Evolutionary conservation across 164 flowering plant species (phyloP).

Genomic region (Liriodendron chinense): DNA sequence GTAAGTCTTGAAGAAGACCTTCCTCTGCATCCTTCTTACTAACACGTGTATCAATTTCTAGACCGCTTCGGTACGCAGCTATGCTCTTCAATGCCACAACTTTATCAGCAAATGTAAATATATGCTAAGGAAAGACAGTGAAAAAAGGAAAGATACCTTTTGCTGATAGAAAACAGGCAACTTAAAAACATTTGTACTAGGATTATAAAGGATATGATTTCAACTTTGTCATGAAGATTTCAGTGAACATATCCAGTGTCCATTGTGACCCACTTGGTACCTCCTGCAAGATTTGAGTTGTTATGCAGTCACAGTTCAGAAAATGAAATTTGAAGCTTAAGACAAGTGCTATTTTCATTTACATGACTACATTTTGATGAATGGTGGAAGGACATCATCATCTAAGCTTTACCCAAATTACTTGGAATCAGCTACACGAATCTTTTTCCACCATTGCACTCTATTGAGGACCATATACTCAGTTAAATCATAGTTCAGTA

Average conservation of each 20-base stretch:
- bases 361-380: background rate
- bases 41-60: conserved; percentile 68
- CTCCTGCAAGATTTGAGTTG: conserved; percentile 32
- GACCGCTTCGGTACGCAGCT: conserved; percentile 92
- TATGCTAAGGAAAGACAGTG: conserved; percentile 42
- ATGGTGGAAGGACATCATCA: background rate
- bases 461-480: too few species aligned
- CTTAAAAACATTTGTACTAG: background rate
- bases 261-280: conserved; percentile 48
- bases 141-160: background rate
- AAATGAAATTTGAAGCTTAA: background rate
- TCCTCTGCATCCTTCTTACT: conserved; percentile 61
- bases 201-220: conserved; percentile 78
- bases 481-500: too few species aligned
- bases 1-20: conserved; percentile 61
- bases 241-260: conserved; percentile 71
- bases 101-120: conserved; percentile 47
- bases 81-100: conserved; percentile 77
- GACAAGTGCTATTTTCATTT: background rate
- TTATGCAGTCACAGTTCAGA: background rate
- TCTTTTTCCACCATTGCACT: too few species aligned
- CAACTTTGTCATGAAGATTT: conserved; percentile 45
- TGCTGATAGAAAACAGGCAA: background rate
- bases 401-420: too few species aligned
- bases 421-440: too few species aligned